Evolutionary conservation across 1,284 basidiomycete species (phyloP).

Genomic region (Ceratobasidium theobromae): DNA sequence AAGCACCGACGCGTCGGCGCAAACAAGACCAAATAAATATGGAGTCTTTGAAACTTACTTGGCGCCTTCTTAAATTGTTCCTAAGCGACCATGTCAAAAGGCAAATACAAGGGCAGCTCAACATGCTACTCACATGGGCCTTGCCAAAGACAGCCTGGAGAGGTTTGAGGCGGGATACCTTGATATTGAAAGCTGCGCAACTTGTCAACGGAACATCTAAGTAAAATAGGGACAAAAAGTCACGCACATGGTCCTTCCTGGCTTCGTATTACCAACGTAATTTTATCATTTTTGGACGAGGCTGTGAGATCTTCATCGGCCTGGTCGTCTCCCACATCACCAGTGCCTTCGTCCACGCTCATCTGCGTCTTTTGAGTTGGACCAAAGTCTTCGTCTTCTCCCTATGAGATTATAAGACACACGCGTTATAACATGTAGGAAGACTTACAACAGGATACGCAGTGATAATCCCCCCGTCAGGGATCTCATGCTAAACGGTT

Average conservation of each 20-base stretch:
- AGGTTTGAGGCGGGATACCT: slow-evolving; percentile 10
- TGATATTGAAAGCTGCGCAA: slow-evolving; percentile 12
- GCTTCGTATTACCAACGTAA: slow-evolving; percentile 9
- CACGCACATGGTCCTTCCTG: slow-evolving; percentile 29
- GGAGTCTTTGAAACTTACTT: slow-evolving; percentile 7
- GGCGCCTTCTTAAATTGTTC: slow-evolving; percentile 29
- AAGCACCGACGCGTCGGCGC: no score
- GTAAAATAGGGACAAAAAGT: neutral
- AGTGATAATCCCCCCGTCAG: slow-evolving; percentile 18
- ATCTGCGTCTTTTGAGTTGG: neutral
- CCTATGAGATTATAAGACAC: neutral
- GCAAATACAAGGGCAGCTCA: neutral
- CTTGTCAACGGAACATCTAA: neutral
- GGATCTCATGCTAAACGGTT: slow-evolving; percentile 20
- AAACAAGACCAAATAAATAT: no score
- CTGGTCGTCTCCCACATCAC: neutral
- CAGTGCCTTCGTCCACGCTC: slow-evolving; percentile 1
- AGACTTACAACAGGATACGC: slow-evolving; percentile 12
- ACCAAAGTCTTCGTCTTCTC: neutral
- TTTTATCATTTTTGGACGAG: slow-evolving; percentile 14
- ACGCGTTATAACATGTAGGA: neutral
- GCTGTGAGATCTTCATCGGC: neutral
- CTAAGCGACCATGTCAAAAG: neutral
- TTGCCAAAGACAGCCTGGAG: slow-evolving; percentile 7
- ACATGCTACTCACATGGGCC: slow-evolving; percentile 1